Evolutionary conservation across 1,139 yeast genomes (phyloP), one percentile per base, ranked within the genome.

Genomic region (Saccharomyces hybrid): DNA sequence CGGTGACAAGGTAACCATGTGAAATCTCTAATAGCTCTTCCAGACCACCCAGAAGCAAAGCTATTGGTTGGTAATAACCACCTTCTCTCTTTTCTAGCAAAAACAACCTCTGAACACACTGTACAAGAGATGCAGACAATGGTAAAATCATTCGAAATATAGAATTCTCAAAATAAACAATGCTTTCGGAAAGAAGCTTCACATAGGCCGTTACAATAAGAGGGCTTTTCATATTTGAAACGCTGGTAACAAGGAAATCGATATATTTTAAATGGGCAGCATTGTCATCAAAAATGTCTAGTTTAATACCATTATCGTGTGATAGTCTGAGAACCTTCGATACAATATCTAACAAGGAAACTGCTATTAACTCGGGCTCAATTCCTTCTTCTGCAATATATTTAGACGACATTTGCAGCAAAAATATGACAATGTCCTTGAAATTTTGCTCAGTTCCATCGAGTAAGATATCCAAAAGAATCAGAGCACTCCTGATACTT

Each of bases 21-120:
- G 88, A 79, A 1, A 80, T 77, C 1, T 78, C 75, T 48, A 88
- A 66, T 25, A 87, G 67, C 55, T 82, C 83, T 61, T 86, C 90
- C 42, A 88, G 68, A 0, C 93, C 91, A n/a, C 78, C 74, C 48
- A 88, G 69, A 34, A 86, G 68, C 34, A 78, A 75, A 32, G 78
- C 78, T 14, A 84, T 77, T 4, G 73, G 59, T 57, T 71, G 65
- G 59, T 65, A 52, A 47, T 61, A 57, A 2, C 63, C 63, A 23
- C 70, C 69, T 4, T 58, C 57, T 14, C 51, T 50, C 47, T 63
- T 59, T 30, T 63, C 67, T n/a, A 55, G 54, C 2, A 50, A 49
- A 50, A 68, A 66, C 16, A 67, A 54, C 7, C 57, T 51, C 31
- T 59, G 58, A 16, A 68, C 58, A 53, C 68, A 63, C 26, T 63